These are phyloP conservation scores for Brettanomyces bruxellensis DNA, from an alignment of 805 yeast genomes.

Conservation along the genomic window DNA sequence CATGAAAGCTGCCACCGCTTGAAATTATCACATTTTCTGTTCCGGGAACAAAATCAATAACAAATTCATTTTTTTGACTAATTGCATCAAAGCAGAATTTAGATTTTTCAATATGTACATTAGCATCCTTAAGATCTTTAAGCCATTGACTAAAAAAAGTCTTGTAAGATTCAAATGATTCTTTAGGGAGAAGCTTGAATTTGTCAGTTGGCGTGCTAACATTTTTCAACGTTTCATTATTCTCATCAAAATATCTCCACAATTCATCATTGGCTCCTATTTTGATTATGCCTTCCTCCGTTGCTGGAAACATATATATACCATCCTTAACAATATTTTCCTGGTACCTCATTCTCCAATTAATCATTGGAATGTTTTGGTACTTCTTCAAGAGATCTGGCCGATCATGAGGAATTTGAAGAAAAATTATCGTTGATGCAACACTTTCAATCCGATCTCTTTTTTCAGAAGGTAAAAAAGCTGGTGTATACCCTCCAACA, in stretches of 20 bases:
- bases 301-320: constrained; percentile 12
- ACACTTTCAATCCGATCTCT: constrained; percentile 24
- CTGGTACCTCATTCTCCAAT: constrained; percentile 20
- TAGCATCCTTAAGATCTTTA: constrained; percentile 1
- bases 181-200: constrained; percentile 3
- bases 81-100: constrained; percentile 4
- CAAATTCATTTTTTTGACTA: constrained; percentile 8
- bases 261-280: constrained; percentile 3
- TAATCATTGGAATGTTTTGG: constrained; percentile 22
- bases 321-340: constrained; percentile 8
- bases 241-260: constrained; percentile 5
- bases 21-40: constrained; percentile 5
- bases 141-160: constrained; percentile 5
- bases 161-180: constrained; percentile 6
- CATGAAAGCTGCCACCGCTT: constrained; percentile 10
- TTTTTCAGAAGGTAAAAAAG: constrained; percentile 20
- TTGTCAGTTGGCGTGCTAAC: constrained; percentile 6
- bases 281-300: constrained; percentile 9
- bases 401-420: constrained; percentile 26
- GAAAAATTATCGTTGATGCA: constrained; percentile 23
- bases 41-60: constrained; percentile 9
- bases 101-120: constrained; percentile 2
- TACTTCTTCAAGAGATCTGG: constrained; percentile 25
- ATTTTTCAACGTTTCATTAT: background rate
- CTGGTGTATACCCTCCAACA: constrained; percentile 22